phyloP scores from a whole-genome alignment of 345 rosid genomes.

The Triadica sebifera region DNA sequence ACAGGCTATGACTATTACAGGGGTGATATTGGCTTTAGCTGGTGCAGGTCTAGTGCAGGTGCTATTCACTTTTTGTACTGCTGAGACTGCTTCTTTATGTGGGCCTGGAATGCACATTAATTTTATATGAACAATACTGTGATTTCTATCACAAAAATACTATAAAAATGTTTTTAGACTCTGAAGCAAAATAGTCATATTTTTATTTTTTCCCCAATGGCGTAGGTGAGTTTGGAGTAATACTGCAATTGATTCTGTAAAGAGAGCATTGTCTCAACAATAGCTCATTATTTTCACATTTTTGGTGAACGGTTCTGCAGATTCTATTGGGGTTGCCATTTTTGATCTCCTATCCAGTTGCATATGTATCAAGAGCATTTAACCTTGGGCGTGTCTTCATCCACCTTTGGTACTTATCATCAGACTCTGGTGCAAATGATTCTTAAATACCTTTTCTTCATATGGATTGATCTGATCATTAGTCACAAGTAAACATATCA shows the following conservation, averaged over 20 bases:
- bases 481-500: no score
- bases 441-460: no score
- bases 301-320: slow-evolving; percentile 58
- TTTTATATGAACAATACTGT: neutral
- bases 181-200: no score
- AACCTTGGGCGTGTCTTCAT: slow-evolving; percentile 93
- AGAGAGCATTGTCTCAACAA: slow-evolving; percentile 21
- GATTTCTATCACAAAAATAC: no score
- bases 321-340: slow-evolving; percentile 86
- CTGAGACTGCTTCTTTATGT: slow-evolving; percentile 4
- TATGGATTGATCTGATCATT: no score
- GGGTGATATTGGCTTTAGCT: slow-evolving; percentile 73
- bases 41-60: slow-evolving; percentile 95
- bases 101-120: neutral
- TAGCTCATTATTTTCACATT: slow-evolving; percentile 31
- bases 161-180: neutral
- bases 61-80: slow-evolving; percentile 17
- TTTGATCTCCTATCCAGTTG: slow-evolving; percentile 60
- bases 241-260: slow-evolving; percentile 32
- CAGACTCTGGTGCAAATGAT: slow-evolving; percentile 12
- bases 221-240: slow-evolving; percentile 60
- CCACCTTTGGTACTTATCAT: slow-evolving; percentile 76
- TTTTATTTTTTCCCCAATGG: slow-evolving; percentile 24
- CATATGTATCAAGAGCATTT: slow-evolving; percentile 80
- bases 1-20: slow-evolving; percentile 73